A percentile compares a stretch with the other conserved stretches of the same genome.
These are phyloP conservation scores for Candida pseudoviswanathii DNA, from an alignment of 1,139 yeast species.

Conservation along the genomic window DNA sequence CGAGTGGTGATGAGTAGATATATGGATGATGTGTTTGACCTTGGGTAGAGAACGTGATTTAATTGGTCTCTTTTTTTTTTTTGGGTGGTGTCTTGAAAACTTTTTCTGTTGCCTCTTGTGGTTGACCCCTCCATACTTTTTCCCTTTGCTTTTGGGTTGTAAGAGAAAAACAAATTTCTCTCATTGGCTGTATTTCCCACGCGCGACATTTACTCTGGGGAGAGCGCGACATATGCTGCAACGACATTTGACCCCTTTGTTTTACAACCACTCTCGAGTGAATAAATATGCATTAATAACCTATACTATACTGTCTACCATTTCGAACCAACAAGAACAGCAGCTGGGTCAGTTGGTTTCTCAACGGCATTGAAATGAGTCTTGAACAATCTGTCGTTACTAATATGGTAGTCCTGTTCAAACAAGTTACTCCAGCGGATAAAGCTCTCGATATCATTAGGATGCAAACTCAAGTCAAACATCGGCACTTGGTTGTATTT, in stretches of 20 bases:
- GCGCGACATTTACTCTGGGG: background rate
- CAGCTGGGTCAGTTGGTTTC: conserved; percentile 51
- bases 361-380: conserved; percentile 56
- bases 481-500: conserved; percentile 33
- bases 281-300: no score
- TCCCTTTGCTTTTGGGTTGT: conserved; percentile 3
- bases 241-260: background rate
- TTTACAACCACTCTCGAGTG: background rate
- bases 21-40: background rate
- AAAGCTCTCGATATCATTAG: conserved; percentile 18
- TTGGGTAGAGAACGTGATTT: background rate
- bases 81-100: background rate
- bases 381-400: conserved; percentile 39
- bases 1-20: background rate
- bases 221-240: background rate
- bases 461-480: conserved; percentile 19
- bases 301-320: conserved; percentile 28
- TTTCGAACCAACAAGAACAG: conserved; percentile 45
- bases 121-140: background rate
- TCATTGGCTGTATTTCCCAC: conserved; percentile 12
- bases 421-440: conserved; percentile 38
- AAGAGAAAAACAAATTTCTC: conserved; percentile 14
- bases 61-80: background rate
- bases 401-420: conserved; percentile 29
- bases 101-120: background rate